A percentile compares a stretch with the other conserved stretches of the same genome.
phyloP scores from a whole-genome alignment of 257 asterid species.

The Gardenia jasminoides region DNA sequence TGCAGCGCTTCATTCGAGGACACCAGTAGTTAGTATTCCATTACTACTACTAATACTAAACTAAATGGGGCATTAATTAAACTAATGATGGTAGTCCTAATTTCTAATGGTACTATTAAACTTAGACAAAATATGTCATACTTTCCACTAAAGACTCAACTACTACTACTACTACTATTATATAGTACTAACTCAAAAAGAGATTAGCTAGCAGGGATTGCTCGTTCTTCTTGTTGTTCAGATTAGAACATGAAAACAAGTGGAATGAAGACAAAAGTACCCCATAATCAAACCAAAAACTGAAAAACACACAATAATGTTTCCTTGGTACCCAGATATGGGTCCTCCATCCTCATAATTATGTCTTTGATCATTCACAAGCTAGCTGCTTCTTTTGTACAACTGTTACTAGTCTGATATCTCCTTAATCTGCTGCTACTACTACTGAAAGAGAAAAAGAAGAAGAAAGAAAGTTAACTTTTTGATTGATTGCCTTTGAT shows the following conservation, averaged over 20 bases:
- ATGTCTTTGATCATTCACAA: slow-evolving; percentile 37
- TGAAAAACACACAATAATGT: slow-evolving; percentile 25
- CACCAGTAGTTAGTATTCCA: too few relatives aligned
- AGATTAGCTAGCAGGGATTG: background rate
- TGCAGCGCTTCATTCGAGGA: slow-evolving; percentile 33
- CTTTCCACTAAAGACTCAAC: too few relatives aligned
- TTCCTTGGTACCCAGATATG: slow-evolving; percentile 32
- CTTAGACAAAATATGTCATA: too few relatives aligned
- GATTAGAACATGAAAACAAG: slow-evolving; percentile 16
- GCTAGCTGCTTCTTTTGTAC: background rate
- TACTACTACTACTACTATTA: too few relatives aligned
- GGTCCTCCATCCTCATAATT: slow-evolving; percentile 44
- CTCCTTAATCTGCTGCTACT: background rate
- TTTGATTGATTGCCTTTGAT: slow-evolving; percentile 20
- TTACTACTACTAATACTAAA: background rate
- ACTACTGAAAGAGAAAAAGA: background rate
- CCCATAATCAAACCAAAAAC: slow-evolving; percentile 30
- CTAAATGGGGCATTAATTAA: slow-evolving; percentile 7
- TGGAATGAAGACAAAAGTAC: slow-evolving; percentile 26
- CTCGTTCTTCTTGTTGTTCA: slow-evolving; percentile 7
- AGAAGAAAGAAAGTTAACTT: background rate
- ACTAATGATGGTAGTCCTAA: too few relatives aligned
- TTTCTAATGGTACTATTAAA: background rate
- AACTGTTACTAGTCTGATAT: background rate
- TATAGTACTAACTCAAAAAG: too few relatives aligned